A percentile compares a stretch with the other conserved stretches of the same genome.
Evolutionary conservation across 768 basidiomycete genomes (phyloP).

Genomic region (Collybiopsis luxurians): DNA sequence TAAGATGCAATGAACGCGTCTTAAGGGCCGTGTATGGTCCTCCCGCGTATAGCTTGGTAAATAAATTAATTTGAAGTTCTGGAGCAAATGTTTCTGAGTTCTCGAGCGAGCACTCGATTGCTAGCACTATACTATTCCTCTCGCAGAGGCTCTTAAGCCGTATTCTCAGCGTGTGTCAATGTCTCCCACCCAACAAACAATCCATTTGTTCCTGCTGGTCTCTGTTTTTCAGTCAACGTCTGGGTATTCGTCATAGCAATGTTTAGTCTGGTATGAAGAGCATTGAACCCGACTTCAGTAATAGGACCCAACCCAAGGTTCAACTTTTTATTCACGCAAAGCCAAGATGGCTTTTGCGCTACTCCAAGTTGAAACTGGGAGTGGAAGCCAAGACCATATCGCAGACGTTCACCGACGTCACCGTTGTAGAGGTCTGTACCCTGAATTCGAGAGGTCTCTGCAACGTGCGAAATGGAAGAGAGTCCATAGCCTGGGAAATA

Average conservation of each 20-base stretch:
- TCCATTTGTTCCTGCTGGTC: slow-evolving; percentile 6
- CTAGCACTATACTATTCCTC: no score
- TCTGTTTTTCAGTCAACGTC: not conserved
- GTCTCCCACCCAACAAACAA: slow-evolving; percentile 10
- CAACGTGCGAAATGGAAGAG: slow-evolving; percentile 5
- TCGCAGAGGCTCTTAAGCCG: no score
- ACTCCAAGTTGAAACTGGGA: slow-evolving; percentile 1
- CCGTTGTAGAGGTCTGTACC: slow-evolving; percentile 7
- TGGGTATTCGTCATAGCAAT: slow-evolving; percentile 7
- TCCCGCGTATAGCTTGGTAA: no score
- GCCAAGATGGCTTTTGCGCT: slow-evolving; percentile 1
- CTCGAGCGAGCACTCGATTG: no score
- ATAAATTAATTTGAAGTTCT: no score
- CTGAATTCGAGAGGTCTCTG: slow-evolving; percentile 8
- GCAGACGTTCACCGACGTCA: slow-evolving; percentile 7
- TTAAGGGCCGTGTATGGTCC: no score
- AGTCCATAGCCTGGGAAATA: slow-evolving; percentile 10
- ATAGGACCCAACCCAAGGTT: slow-evolving; percentile 7
- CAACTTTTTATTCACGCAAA: slow-evolving; percentile 1
- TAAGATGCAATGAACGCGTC: no score
- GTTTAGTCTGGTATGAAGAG: slow-evolving; percentile 4
- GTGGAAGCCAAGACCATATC: slow-evolving; percentile 8
- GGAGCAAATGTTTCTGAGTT: no score
- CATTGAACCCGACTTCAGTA: slow-evolving; percentile 9
- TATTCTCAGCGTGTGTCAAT: slow-evolving; percentile 8